These are phyloP conservation scores for Cupressus sempervirens DNA, from an alignment of 75 land plant species.

Conservation along the genomic window DNA sequence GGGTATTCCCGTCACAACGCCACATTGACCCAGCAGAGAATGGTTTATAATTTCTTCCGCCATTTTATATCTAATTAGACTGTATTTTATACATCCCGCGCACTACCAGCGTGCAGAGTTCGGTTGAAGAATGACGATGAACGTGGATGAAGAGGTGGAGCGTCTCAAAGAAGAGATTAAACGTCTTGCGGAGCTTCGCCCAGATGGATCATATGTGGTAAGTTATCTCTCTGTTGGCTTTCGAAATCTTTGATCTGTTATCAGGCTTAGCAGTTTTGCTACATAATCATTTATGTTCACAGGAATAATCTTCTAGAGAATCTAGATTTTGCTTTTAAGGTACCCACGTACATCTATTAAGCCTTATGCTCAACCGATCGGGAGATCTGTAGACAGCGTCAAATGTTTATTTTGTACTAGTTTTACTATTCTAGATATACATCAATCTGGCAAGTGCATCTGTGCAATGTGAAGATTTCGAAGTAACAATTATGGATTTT, in stretches of 20 bases:
- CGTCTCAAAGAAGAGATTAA: conserved; percentile 77
- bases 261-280: neutral
- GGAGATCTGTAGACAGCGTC: neutral
- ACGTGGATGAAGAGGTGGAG: conserved; percentile 89
- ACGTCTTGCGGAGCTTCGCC: conserved; percentile 62
- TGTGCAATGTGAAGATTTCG: neutral
- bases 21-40: too few relatives aligned
- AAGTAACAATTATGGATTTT: neutral
- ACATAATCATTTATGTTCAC: neutral
- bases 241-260: neutral
- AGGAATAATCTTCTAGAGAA: neutral
- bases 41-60: too few relatives aligned
- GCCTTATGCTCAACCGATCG: neutral
- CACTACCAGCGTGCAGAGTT: neutral
- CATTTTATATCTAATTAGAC: too few relatives aligned
- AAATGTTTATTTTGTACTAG: neutral
- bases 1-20: too few relatives aligned
- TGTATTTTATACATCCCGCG: too few relatives aligned
- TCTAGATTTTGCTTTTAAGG: neutral
- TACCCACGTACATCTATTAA: neutral
- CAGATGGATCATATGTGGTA: conserved; percentile 70
- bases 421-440: neutral
- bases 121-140: conserved; percentile 33
- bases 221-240: neutral
- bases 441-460: neutral